phyloP scores from a whole-genome alignment of 2,329 filamentous ascomycete species.

The Exophiala dermatitidis region DNA sequence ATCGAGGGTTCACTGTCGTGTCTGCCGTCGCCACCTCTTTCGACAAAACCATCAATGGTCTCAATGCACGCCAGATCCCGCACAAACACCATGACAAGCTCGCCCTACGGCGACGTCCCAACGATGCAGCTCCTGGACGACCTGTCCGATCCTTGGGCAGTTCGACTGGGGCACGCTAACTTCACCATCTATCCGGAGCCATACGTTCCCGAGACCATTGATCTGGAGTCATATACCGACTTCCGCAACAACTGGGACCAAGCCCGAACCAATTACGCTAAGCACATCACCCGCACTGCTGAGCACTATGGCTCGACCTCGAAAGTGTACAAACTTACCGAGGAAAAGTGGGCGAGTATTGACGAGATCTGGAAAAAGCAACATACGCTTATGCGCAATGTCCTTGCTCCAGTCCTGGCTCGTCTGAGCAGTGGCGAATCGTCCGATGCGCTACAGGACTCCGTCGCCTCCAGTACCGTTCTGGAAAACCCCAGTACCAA shows the following conservation, averaged over 20 bases:
- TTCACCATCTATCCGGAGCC: slow-evolving; percentile 80
- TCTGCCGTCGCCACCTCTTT: slow-evolving; percentile 64
- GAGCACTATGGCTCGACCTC: slow-evolving; percentile 89
- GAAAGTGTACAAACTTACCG: slow-evolving; percentile 76
- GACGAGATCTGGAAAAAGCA: slow-evolving; percentile 66
- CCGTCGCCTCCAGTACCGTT: slow-evolving; percentile 18
- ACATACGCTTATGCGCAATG: slow-evolving; percentile 57
- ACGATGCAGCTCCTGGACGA: slow-evolving; percentile 58
- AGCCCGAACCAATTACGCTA: slow-evolving; percentile 78
- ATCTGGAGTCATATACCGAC: slow-evolving; percentile 54
- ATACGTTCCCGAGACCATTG: slow-evolving; percentile 60
- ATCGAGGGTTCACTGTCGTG: slow-evolving; percentile 43
- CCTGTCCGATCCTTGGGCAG: slow-evolving; percentile 69
- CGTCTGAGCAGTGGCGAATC: slow-evolving; percentile 33
- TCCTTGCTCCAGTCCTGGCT: slow-evolving; percentile 38
- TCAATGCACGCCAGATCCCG: slow-evolving; percentile 56
- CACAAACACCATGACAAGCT: slow-evolving; percentile 42
- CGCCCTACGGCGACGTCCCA: slow-evolving; percentile 52
- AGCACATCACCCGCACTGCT: slow-evolving; percentile 77
- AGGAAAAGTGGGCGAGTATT: slow-evolving; percentile 80
- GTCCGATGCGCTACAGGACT: slow-evolving; percentile 16
- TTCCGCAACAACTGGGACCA: slow-evolving; percentile 74
- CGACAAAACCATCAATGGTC: slow-evolving; percentile 66
- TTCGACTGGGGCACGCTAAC: slow-evolving; percentile 83
- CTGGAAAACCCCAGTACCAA: slow-evolving; percentile 37